Base-by-base conservation (phyloP, 805 yeast species). In the Kregervanrija delftensis region DNA sequence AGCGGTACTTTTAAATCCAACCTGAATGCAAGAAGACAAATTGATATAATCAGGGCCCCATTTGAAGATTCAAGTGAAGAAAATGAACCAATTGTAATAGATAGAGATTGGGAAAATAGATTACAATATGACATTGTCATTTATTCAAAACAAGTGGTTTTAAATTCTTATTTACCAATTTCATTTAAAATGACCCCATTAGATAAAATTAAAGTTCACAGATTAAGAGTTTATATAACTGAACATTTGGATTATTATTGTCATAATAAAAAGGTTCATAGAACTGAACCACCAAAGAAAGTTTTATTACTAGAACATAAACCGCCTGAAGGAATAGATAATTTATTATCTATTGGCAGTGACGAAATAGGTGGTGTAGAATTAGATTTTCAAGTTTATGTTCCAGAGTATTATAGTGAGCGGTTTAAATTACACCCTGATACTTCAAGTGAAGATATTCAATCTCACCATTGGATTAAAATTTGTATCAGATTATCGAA, bases 391-490 rank as follows among this genome's bases (percentile, higher is more conserved):
- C 88, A 86, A 63, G 78, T 89, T n/a, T 84, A 74, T 51, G 83
- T 93, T 16, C 98, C 98, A 2, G 79, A 79, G 49, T 67, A 68
- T 41, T 69, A 87, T 46, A 74, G 74, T 42, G 76, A 74, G 17
- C 74, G 74, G 39, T 73, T 71, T 43, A 71, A 68, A 46, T 64
- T 84, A 30, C 96, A 88, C 56, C 96, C 98, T 1, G 95, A 93
- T 63, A 86, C 96, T 0, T 78, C 86, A 3, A 83, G 74, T 53
- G 77, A 75, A 17, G 81, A 80, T 54, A 88, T 93, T 49, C 90
- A 88, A 65, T 75, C 93, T 6, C 91, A 86, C 56, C 99, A 93
- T 65, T 93, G 99, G 97, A 81, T 93, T 56, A 93, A 93, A 65
- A 75, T 93, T 12, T 84, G 95, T 50, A 66, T 93, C 42, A 68